Base-by-base conservation (phyloP, 2,329 filamentous ascomycete genomes). In the Albophoma yamanashiensis region DNA sequence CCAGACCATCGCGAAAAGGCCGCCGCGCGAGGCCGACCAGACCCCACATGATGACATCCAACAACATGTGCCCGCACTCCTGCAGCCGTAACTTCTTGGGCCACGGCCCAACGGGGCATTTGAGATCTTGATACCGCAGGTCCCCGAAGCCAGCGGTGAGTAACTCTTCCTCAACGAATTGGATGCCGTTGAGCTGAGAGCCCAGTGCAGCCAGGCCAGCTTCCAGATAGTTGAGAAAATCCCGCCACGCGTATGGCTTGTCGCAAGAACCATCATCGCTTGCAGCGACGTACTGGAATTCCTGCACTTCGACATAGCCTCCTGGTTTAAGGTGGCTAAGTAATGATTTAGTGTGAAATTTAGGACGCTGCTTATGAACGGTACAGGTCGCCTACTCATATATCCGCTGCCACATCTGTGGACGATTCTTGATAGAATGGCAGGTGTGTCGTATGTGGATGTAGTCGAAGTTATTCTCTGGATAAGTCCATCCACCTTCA, bases 51-150 rank as follows among this genome's bases (percentile, higher is more conserved):
- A 76, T 68, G 4, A 74, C 74, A 34, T 78, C 77, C 40, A 77
- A 70, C 61, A 81, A 65, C 31, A 81, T 73, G 39, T 78, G 69
- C 1, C 79, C 79, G 62, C 76, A 79, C 42, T 77, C 71, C 55
- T 75, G 72, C 25, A 79, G 71, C 4, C 75, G 71, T 34, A 70
- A 65, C 59, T 73, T 72, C 56, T 72, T 71, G 3, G 79, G 74
- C 80, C 80, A 82, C 3, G 74, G 68, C 20, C 80, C 80, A 1
- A 81, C 66, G 4, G 80, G 80, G 9, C 74, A 76, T 65, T 81
- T 81, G 31, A 78, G 74, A 27, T 70, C 71, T 61, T 76, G 74
- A 64, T 75, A 72, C 4, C 64, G 64, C 36, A 81, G 64, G 25
- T 70, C 66, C 42, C 69, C 65, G 67, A 81, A 82, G 6, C 80